Evolutionary conservation across 1,284 basidiomycete genomes (phyloP).

Genomic region (Moesziomyces sp.): DNA sequence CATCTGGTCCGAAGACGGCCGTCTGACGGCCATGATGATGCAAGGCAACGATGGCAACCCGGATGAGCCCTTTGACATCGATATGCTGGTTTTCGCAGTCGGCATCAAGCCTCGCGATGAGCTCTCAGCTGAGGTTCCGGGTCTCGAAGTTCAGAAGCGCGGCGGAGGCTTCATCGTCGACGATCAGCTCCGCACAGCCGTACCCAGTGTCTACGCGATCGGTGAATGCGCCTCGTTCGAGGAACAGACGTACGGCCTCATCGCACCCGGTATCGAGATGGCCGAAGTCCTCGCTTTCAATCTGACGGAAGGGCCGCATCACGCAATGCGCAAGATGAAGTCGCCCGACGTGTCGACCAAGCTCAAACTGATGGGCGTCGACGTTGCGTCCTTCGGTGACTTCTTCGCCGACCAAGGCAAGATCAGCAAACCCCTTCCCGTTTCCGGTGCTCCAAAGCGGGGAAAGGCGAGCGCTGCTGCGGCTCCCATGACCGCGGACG

Average conservation of each 20-base stretch:
- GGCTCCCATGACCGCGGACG: conserved; percentile 25
- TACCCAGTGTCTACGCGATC: conserved; percentile 76
- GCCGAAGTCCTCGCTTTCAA: conserved; percentile 81
- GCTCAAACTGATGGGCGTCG: conserved; percentile 79
- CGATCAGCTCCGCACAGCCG: conserved; percentile 74
- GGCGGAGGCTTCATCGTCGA: conserved; percentile 75
- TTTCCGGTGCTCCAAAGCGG: conserved; percentile 13
- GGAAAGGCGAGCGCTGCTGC: conserved; percentile 12
- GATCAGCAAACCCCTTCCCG: conserved; percentile 55
- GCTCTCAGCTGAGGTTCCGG: conserved; percentile 69
- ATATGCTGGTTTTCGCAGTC: conserved; percentile 66
- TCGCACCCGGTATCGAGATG: conserved; percentile 80
- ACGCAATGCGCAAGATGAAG: conserved; percentile 73
- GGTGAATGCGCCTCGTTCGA: conserved; percentile 81
- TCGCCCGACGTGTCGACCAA: conserved; percentile 75
- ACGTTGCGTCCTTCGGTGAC: conserved; percentile 80
- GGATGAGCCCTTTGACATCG: conserved; percentile 63
- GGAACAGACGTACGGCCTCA: conserved; percentile 77
- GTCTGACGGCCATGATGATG: conserved; percentile 58
- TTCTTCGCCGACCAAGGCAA: conserved; percentile 76
- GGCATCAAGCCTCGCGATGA: conserved; percentile 78
- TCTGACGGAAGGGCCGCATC: conserved; percentile 71
- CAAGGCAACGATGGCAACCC: conserved; percentile 62
- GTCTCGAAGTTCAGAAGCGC: conserved; percentile 70
- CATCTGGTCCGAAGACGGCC: conserved; percentile 39